phyloP scores from a whole-genome alignment of 2,329 filamentous ascomycete species.

The Fusarium sp. region DNA sequence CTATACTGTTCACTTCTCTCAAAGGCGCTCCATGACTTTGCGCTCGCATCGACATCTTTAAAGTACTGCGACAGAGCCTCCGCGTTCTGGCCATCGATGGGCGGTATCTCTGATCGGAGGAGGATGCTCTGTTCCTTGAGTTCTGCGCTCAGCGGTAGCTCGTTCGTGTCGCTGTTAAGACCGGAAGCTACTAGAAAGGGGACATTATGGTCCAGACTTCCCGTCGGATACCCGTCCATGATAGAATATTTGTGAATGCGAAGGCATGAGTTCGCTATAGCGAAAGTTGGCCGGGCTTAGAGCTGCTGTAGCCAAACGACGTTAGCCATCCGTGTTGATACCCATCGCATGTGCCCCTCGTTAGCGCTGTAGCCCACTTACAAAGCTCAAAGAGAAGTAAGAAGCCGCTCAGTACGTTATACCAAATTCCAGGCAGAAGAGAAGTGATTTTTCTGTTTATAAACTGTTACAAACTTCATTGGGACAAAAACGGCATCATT shows the following conservation, averaged over 20 bases:
- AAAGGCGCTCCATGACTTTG: constrained; percentile 75
- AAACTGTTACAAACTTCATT: neutral
- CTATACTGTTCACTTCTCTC: constrained; percentile 64
- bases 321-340: constrained; percentile 41
- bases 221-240: constrained; percentile 84
- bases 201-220: constrained; percentile 88
- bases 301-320: constrained; percentile 37
- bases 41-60: constrained; percentile 71
- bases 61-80: constrained; percentile 75
- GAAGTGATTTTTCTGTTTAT: neutral
- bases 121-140: constrained; percentile 70
- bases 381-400: constrained; percentile 26
- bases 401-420: no score
- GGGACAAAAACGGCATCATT: constrained; percentile 1
- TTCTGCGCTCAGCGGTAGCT: constrained; percentile 59
- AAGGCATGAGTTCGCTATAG: constrained; percentile 41
- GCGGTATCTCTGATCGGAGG: constrained; percentile 77
- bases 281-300: constrained; percentile 35
- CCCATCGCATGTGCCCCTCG: constrained; percentile 45
- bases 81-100: constrained; percentile 73
- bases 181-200: constrained; percentile 87
- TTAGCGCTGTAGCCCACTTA: constrained; percentile 44
- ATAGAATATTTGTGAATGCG: constrained; percentile 36
- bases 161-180: constrained; percentile 61
- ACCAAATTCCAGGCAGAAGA: neutral